A percentile compares a stretch with the other conserved stretches of the same genome.
These are phyloP conservation scores for Paecilomyces variotii DNA, from an alignment of 2,329 filamentous ascomycete genomes.

Conservation along the genomic window DNA sequence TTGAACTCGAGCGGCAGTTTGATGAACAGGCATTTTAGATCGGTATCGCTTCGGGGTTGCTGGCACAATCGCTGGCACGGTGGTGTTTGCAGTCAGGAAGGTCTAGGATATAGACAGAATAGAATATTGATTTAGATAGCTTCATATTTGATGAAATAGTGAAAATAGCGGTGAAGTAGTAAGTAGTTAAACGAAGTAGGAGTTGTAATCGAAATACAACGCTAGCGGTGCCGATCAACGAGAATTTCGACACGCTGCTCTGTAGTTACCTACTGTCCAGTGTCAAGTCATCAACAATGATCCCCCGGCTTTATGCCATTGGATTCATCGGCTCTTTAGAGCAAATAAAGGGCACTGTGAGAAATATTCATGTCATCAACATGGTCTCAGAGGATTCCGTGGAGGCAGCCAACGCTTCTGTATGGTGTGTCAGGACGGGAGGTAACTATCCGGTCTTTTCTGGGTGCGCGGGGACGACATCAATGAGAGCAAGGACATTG, in stretches of 20 bases:
- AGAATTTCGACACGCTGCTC: too few relatives aligned
- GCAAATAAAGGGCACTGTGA: slow-evolving; percentile 68
- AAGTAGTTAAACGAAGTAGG: neutral
- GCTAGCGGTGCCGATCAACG: too few relatives aligned
- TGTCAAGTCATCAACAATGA: slow-evolving; percentile 79
- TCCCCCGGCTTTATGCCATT: slow-evolving; percentile 68
- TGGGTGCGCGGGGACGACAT: slow-evolving; percentile 87
- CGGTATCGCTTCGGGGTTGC: neutral
- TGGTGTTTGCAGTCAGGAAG: neutral
- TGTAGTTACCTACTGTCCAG: slow-evolving; percentile 56
- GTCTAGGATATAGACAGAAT: neutral
- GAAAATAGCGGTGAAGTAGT: neutral
- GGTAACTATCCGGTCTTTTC: slow-evolving; percentile 73
- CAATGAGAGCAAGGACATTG: slow-evolving; percentile 63
- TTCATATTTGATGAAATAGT: neutral
- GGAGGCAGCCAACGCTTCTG: slow-evolving; percentile 80
- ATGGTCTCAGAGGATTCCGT: slow-evolving; percentile 75
- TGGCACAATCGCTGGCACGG: neutral
- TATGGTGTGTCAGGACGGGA: slow-evolving; percentile 71
- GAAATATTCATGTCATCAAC: slow-evolving; percentile 71
- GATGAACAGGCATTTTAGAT: neutral
- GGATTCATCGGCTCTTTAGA: slow-evolving; percentile 51
- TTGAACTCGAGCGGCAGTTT: neutral
- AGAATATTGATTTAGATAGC: neutral
- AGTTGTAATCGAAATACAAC: too few relatives aligned